Evolutionary conservation across 2,329 filamentous ascomycete species (phyloP).

Genomic region (Bipolaris oryzae): DNA sequence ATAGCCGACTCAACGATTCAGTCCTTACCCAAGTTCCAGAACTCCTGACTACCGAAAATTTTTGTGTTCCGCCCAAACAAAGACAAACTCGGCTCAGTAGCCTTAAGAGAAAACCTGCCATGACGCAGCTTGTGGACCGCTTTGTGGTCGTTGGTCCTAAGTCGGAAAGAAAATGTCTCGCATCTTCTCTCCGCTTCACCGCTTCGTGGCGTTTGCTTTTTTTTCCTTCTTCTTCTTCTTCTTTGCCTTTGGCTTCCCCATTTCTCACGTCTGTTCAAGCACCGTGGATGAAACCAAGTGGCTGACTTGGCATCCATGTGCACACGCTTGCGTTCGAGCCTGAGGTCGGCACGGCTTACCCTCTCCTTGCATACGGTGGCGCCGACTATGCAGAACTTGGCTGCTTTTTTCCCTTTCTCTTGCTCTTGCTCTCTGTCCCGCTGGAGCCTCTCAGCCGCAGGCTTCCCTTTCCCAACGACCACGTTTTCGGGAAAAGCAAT

Average conservation of each 20-base stretch:
- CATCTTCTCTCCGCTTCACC: constrained; percentile 36
- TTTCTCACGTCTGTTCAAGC: constrained; percentile 27
- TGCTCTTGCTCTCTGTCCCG: neutral
- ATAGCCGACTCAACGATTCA: constrained; percentile 33
- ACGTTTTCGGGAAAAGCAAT: constrained; percentile 5
- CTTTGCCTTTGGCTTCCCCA: constrained; percentile 20
- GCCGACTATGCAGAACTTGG: neutral
- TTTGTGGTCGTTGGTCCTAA: constrained; percentile 1
- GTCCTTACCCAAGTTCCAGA: constrained; percentile 18
- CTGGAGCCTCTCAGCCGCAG: constrained; percentile 2
- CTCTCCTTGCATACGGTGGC: constrained; percentile 20
- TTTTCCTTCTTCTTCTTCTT: neutral
- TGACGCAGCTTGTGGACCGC: constrained; percentile 32
- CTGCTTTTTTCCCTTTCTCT: no score
- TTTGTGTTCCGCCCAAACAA: constrained; percentile 20
- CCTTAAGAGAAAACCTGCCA: constrained; percentile 18
- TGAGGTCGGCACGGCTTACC: constrained; percentile 11
- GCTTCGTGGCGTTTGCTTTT: constrained; percentile 36
- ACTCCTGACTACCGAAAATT: constrained; percentile 20
- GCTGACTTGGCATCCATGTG: constrained; percentile 15
- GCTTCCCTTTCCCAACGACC: constrained; percentile 13
- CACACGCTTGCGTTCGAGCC: constrained; percentile 7
- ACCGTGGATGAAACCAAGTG: constrained; percentile 12
- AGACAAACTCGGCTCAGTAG: constrained; percentile 25
- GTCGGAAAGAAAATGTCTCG: constrained; percentile 4